Evolutionary conservation across 192 early-diverging fungal genomes (phyloP).

Genomic region (Lobosporangium transversale): DNA sequence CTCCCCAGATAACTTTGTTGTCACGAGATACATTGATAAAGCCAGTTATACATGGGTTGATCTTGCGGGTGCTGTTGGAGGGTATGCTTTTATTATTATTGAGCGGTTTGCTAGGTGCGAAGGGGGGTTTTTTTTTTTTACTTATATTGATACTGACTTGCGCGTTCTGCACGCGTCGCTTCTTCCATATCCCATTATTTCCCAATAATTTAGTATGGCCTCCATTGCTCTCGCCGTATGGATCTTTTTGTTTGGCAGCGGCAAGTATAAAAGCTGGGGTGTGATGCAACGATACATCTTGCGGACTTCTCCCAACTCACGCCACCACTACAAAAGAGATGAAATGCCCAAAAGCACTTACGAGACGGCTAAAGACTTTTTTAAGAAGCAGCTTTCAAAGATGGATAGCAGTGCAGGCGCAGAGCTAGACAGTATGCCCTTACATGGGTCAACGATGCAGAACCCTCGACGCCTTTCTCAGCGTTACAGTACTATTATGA

Average conservation of each 20-base stretch:
- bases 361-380: not conserved
- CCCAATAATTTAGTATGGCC: slow-evolving; percentile 21
- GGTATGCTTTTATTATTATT: slow-evolving; percentile 12
- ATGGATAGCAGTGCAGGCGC: slow-evolving; percentile 22
- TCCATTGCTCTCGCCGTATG: slow-evolving; percentile 40
- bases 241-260: slow-evolving; percentile 51
- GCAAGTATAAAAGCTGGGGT: slow-evolving; percentile 55
- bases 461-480: slow-evolving; percentile 7
- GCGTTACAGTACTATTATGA: slow-evolving; percentile 20
- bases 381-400: slow-evolving; percentile 7
- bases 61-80: slow-evolving; percentile 42
- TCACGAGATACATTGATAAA: slow-evolving; percentile 30
- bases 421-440: slow-evolving; percentile 25
- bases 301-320: slow-evolving; percentile 43
- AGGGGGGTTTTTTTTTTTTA: too few species aligned
- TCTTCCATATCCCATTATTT: not conserved
- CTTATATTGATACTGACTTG: not conserved
- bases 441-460: slow-evolving; percentile 5
- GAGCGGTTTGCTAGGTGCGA: too few species aligned
- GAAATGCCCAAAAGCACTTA: not conserved
- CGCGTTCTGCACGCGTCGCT: not conserved
- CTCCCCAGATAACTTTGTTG: slow-evolving; percentile 37
- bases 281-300: slow-evolving; percentile 49
- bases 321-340: not conserved
- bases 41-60: slow-evolving; percentile 50